Percentiles rank a stretch among this genome's conserved stretches.
Evolutionary conservation across 176 grass and related monocot genomes (phyloP).

Genomic region (Tillandsia fasciculata): DNA sequence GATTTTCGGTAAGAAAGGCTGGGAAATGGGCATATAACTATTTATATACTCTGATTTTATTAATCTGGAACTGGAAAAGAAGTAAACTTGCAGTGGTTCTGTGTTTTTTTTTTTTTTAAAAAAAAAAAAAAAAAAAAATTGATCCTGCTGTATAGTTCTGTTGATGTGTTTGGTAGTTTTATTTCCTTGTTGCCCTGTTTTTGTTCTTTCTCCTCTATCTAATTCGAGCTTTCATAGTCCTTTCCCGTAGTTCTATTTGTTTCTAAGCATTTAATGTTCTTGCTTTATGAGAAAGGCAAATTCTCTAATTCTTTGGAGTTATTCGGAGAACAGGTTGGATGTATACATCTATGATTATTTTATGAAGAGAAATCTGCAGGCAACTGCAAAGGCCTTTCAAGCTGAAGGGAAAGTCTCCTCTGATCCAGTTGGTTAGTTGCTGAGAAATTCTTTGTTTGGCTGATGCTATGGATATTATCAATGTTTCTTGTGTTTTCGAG

Average conservation of each 20-base stretch:
- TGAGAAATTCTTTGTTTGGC: conserved; percentile 4
- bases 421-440: conserved; percentile 88
- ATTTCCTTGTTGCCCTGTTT: neutral
- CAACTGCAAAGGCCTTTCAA: conserved; percentile 98
- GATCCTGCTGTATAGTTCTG: too few relatives aligned
- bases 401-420: conserved; percentile 99
- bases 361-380: conserved; percentile 97
- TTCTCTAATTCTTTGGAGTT: conserved; percentile 10
- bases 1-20: too few relatives aligned
- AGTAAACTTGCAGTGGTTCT: too few relatives aligned
- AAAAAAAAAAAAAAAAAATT: too few relatives aligned
- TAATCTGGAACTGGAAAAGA: too few relatives aligned
- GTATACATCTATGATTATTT: conserved; percentile 99
- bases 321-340: conserved; percentile 70
- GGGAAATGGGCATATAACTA: too few relatives aligned
- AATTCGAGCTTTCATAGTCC: neutral
- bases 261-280: conserved; percentile 1
- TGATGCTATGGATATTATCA: conserved; percentile 4
- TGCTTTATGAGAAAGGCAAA: neutral
- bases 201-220: neutral
- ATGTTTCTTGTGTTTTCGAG: neutral
- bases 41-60: too few relatives aligned
- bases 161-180: neutral
- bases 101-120: too few relatives aligned
- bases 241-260: neutral